phyloP scores from a whole-genome alignment of 2,329 filamentous ascomycete genomes.

The Fusarium keratoplasticum region DNA sequence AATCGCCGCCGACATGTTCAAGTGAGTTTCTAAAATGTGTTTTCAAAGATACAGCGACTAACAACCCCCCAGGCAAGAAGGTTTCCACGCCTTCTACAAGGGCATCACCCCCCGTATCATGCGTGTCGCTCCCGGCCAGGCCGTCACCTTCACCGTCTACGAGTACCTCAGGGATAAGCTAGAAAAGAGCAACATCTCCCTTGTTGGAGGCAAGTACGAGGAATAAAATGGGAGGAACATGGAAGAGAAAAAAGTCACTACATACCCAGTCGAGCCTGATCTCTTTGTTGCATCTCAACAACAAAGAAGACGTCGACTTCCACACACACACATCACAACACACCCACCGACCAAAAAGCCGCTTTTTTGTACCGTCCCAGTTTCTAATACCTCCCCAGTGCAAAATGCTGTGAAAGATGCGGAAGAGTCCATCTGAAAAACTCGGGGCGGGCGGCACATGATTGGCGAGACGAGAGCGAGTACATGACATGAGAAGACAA shows the following conservation, averaged over 20 bases:
- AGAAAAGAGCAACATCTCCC: slow-evolving; percentile 71
- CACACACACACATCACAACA: slow-evolving; percentile 2
- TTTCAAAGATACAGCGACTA: neutral
- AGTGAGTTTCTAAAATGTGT: slow-evolving; percentile 57
- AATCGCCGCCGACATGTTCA: slow-evolving; percentile 89
- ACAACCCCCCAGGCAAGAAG: slow-evolving; percentile 76
- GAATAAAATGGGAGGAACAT: slow-evolving; percentile 60
- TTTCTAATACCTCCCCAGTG: slow-evolving; percentile 33
- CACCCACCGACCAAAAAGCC: neutral
- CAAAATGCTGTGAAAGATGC: slow-evolving; percentile 25
- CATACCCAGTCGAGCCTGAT: neutral
- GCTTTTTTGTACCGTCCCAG: slow-evolving; percentile 5
- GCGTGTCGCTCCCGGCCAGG: slow-evolving; percentile 96
- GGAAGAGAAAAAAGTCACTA: neutral
- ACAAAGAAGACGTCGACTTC: neutral
- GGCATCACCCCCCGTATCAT: slow-evolving; percentile 98
- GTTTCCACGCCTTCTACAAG: slow-evolving; percentile 96
- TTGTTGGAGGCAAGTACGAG: slow-evolving; percentile 74
- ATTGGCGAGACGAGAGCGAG: neutral
- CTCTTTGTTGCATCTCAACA: neutral
- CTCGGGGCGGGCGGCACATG: neutral
- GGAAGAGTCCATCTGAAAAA: slow-evolving; percentile 28
- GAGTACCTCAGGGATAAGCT: slow-evolving; percentile 80
- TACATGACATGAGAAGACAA: slow-evolving; percentile 1
- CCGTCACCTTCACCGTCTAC: slow-evolving; percentile 80